These are phyloP conservation scores for Ceratobasidium sp. DNA, from an alignment of 1,284 basidiomycete species.

Conservation along the genomic window DNA sequence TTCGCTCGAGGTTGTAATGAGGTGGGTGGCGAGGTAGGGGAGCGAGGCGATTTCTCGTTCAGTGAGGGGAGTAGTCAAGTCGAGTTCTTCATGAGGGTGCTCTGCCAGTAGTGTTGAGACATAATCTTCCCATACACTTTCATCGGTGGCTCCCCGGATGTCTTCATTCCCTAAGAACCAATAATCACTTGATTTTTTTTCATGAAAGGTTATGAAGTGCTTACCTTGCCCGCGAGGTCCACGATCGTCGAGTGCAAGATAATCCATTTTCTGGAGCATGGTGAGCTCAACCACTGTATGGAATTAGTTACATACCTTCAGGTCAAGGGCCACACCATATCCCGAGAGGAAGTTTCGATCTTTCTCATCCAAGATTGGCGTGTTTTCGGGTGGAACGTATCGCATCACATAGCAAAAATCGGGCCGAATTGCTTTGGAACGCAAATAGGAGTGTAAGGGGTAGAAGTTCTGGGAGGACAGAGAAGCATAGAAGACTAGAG, in stretches of 20 bases:
- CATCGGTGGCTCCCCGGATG: conserved; percentile 57
- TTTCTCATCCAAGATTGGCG: conserved; percentile 19
- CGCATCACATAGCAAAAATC: conserved; percentile 79
- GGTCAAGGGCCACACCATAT: conserved; percentile 89
- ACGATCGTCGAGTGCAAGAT: conserved; percentile 91
- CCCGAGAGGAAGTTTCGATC: conserved; percentile 73
- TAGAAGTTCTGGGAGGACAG: conserved; percentile 69
- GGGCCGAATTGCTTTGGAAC: conserved; percentile 58
- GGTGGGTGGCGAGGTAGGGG: conserved; percentile 59
- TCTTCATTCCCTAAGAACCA: conserved; percentile 38
- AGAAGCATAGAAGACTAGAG: conserved; percentile 79
- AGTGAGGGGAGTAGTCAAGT: conserved; percentile 68
- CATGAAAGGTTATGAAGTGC: neutral
- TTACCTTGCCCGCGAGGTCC: conserved; percentile 52
- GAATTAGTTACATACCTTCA: conserved; percentile 64
- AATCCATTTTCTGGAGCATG: conserved; percentile 82
- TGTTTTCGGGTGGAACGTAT: conserved; percentile 63
- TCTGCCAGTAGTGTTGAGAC: conserved; percentile 51
- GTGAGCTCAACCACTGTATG: neutral
- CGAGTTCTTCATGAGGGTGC: conserved; percentile 58
- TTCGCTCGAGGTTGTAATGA: conserved; percentile 69
- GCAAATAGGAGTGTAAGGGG: conserved; percentile 73
- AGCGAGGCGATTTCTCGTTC: conserved; percentile 65
- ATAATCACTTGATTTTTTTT: neutral
- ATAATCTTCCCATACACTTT: conserved; percentile 54